Conservation (phyloP, 345 rosid species). For the Anacardium occidentale region DNA sequence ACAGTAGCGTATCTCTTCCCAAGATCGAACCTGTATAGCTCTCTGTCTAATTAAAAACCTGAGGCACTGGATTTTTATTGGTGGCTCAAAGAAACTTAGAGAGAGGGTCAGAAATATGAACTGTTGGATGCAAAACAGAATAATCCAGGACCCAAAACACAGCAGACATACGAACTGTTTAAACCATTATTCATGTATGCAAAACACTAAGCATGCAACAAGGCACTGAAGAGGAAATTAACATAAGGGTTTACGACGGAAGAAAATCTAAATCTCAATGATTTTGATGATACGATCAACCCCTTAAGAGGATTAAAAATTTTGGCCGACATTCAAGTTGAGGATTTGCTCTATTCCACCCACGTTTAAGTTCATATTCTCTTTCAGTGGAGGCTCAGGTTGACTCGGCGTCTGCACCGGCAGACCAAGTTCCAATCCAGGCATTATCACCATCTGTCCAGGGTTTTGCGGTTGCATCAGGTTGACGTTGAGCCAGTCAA, state of each 20-base stretch:
- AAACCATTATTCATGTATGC: neutral
- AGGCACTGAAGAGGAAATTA: too few relatives aligned
- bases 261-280: neutral
- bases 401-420: neutral
- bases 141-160: neutral
- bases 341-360: conserved; percentile 22
- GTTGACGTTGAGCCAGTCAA: neutral
- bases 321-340: neutral
- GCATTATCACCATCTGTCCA: neutral
- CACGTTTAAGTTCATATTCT: neutral
- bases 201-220: neutral
- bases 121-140: neutral
- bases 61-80: neutral
- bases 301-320: neutral
- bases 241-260: neutral
- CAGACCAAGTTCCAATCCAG: conserved; percentile 11
- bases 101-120: neutral
- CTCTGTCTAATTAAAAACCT: too few relatives aligned
- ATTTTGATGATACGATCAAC: neutral
- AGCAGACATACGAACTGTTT: neutral
- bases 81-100: neutral
- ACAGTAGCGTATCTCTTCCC: neutral
- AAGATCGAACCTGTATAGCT: neutral
- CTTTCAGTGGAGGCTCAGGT: neutral
- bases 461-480: conserved; percentile 2